Conservation (phyloP, 169 alveolate genomes). For the Eimeria zaria region DNA sequence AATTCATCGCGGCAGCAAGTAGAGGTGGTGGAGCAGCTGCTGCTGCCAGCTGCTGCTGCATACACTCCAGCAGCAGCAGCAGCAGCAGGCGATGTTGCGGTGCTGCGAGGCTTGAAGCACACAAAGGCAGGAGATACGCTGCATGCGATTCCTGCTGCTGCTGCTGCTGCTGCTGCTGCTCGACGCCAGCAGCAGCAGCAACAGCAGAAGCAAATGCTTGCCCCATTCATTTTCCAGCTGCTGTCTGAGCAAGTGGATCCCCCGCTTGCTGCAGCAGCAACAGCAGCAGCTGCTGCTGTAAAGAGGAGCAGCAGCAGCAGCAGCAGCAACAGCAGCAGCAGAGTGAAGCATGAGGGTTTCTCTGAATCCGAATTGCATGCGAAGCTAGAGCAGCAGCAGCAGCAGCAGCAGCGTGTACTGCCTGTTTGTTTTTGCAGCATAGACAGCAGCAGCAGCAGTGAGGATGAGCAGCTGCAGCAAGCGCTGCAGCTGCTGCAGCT, state of each 20-base stretch:
- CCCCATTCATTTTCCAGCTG: neutral
- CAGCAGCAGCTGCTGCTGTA: neutral
- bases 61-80: slow-evolving; percentile 30
- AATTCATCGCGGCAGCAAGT: slow-evolving; percentile 20
- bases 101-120: slow-evolving; percentile 23
- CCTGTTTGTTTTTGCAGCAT: slow-evolving; percentile 43
- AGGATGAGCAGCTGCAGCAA: slow-evolving; percentile 55
- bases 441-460: slow-evolving; percentile 28
- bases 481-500: slow-evolving; percentile 44
- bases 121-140: slow-evolving; percentile 49
- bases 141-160: slow-evolving; percentile 8
- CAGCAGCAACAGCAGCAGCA: neutral
- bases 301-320: too few relatives aligned
- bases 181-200: slow-evolving; percentile 37
- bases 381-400: neutral
- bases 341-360: neutral
- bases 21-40: slow-evolving; percentile 24
- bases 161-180: slow-evolving; percentile 10
- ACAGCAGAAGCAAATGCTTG: neutral
- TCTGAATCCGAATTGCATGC: neutral
- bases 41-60: slow-evolving; percentile 31
- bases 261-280: neutral
- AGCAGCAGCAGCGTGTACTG: slow-evolving; percentile 10
- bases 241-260: neutral
- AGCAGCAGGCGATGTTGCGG: slow-evolving; percentile 56